These are phyloP conservation scores for Citrus trifoliata DNA, from an alignment of 345 rosid species.

Conservation along the genomic window DNA sequence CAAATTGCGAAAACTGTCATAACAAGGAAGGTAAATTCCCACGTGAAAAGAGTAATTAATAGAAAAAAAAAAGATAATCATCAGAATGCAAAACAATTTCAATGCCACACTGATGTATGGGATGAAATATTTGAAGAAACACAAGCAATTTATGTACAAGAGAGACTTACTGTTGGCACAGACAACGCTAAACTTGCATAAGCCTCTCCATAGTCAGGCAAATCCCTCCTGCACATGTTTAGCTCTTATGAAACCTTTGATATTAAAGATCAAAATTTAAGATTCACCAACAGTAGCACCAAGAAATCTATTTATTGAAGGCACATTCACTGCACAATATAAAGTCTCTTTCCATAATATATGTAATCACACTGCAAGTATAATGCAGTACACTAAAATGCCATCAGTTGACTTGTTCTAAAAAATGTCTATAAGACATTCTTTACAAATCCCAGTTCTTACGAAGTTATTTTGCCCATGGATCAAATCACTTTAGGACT, in stretches of 20 bases:
- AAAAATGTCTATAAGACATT: background rate
- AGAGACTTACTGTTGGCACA: constrained; percentile 71
- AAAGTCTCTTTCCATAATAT: background rate
- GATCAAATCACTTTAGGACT: background rate
- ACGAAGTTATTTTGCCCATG: background rate
- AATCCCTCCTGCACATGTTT: constrained; percentile 81
- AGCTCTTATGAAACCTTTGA: constrained; percentile 35
- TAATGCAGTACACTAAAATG: background rate
- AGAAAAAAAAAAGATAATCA: background rate
- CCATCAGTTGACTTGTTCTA: background rate
- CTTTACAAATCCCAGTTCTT: background rate
- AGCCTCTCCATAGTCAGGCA: constrained; percentile 91
- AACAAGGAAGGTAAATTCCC: constrained; percentile 92
- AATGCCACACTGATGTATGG: background rate
- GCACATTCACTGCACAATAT: too few relatives aligned
- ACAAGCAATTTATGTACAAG: background rate
- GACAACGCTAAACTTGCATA: constrained; percentile 88
- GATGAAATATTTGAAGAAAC: background rate
- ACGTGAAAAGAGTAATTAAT: constrained; percentile 44
- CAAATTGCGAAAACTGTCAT: constrained; percentile 71
- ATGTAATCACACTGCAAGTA: background rate
- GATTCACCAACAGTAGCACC: background rate
- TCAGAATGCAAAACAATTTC: constrained; percentile 2
- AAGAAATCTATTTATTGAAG: too few relatives aligned
- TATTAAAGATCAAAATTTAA: background rate